Evolutionary conservation across 2,329 filamentous ascomycete genomes (phyloP), one percentile per base, ranked within the genome.

Genomic region (Arthrobotrys megalospora): DNA sequence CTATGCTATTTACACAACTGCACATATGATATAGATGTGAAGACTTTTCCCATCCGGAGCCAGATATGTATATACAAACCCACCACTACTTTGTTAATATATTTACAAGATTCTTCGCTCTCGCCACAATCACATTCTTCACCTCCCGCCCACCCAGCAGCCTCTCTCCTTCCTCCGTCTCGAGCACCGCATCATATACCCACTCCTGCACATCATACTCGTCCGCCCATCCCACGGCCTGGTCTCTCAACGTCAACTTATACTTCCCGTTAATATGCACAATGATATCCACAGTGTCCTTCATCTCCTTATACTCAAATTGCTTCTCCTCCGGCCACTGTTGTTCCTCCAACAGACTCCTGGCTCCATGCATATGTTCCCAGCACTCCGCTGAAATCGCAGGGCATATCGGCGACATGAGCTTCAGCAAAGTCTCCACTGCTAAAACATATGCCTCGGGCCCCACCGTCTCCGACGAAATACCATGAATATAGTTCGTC

Each of bases 241-340:
- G 86, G 0, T 89, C 87, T 24, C 90, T 86, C n/a, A 91, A 87
- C 0, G 89, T 89, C 79, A 91, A 91, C 43, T 89, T 90, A 80
- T 92, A 84, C 83, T 91, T 94, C n/a, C 93, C 93, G 82, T 96
- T 93, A 79, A 96, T 85, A 82, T 94, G 91, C 14, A 97, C 90
- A 0, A 91, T 91, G 80, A 90, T 92, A 50, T 77, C 75, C 5
- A 79, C 53, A n/a, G 16, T 48, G 19, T 55, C 65, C 88, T 84
- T 80, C 84, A 21, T 16, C 6, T 86, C 80, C 86, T 84, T 66
- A 87, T 84, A 81, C 88, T 85, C 80, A 91, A 83, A 80, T 88
- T 82, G 80, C 86, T 82, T 69, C 87, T 81, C 58, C 87, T 87
- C 28, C 86, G 87, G 79, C 91, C 89, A 1, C 85, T 82, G 0